phyloP scores from a whole-genome alignment of 169 alveolate genomes.

The Miamiensis avidus region DNA sequence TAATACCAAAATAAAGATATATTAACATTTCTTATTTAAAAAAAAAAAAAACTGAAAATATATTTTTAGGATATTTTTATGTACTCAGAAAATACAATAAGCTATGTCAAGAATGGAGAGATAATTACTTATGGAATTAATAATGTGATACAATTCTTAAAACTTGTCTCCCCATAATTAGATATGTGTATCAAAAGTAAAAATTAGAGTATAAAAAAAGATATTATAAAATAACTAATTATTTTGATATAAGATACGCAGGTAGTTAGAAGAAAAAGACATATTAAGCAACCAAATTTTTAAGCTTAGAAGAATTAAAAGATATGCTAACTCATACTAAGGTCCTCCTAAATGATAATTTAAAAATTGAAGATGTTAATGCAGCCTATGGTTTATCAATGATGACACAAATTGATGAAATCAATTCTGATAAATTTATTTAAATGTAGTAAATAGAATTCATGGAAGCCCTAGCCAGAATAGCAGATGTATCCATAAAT shows the following conservation, averaged over 20 bases:
- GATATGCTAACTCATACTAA: constrained; percentile 34
- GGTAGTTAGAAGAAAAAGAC: constrained; percentile 22
- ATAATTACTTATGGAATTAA: constrained; percentile 64
- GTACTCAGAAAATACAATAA: constrained; percentile 9
- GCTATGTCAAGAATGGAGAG: constrained; percentile 43
- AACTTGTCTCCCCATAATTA: constrained; percentile 31
- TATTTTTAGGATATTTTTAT: no score
- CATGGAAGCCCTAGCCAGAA: constrained; percentile 57
- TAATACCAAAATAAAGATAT: no score
- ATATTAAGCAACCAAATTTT: constrained; percentile 36
- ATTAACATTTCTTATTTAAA: no score
- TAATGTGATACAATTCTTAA: constrained; percentile 54
- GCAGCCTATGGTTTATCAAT: constrained; percentile 50
- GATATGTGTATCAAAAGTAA: constrained; percentile 39
- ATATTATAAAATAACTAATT: no score
- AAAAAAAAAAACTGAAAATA: no score
- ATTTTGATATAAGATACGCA: no score
- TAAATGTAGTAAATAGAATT: constrained; percentile 52
- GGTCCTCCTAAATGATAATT: constrained; percentile 46
- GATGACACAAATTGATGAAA: constrained; percentile 68
- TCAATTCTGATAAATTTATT: constrained; percentile 47
- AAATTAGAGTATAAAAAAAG: no score
- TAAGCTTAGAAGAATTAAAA: constrained; percentile 65
- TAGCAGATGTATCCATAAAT: constrained; percentile 37
- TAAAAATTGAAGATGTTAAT: constrained; percentile 57